Evolutionary conservation across 2,329 filamentous ascomycete genomes (phyloP).

Genomic region (Phaeosphaeria sp.): DNA sequence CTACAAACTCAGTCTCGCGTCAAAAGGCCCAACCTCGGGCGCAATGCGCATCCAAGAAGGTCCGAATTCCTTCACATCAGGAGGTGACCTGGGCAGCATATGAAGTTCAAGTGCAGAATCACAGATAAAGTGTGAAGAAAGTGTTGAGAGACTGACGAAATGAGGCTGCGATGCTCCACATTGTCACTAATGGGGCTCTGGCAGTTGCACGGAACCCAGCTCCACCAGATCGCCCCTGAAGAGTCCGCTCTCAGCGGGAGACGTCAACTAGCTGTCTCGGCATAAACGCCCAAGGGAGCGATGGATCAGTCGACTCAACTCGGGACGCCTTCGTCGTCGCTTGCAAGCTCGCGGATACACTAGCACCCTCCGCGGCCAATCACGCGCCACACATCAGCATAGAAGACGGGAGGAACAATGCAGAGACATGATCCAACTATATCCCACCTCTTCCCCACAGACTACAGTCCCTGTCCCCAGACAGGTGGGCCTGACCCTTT

Average conservation of each 20-base stretch:
- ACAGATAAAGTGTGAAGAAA: not conserved
- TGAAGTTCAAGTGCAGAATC: not conserved
- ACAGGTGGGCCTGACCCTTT: not conserved
- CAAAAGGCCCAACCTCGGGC: not conserved
- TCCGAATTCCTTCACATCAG: not conserved
- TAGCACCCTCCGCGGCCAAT: constrained; percentile 6
- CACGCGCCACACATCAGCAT: not conserved
- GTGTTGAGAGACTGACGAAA: not conserved
- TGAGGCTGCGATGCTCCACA: not conserved
- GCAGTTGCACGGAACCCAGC: not conserved
- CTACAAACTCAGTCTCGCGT: not conserved
- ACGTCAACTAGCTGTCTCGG: not conserved
- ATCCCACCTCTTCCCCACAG: not conserved
- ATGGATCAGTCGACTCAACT: not conserved
- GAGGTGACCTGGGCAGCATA: not conserved
- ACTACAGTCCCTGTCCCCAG: not conserved
- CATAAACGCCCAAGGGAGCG: not conserved
- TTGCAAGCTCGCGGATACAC: not conserved
- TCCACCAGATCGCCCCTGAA: not conserved
- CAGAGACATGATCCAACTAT: not conserved
- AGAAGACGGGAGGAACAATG: not conserved
- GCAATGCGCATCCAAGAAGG: not conserved
- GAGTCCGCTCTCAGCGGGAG: not conserved
- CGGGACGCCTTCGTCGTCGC: not conserved
- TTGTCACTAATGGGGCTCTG: not conserved